Evolutionary conservation across 1,284 basidiomycete species (phyloP), one percentile per base, ranked within the genome.

Genomic region (Takashimella koratensis): DNA sequence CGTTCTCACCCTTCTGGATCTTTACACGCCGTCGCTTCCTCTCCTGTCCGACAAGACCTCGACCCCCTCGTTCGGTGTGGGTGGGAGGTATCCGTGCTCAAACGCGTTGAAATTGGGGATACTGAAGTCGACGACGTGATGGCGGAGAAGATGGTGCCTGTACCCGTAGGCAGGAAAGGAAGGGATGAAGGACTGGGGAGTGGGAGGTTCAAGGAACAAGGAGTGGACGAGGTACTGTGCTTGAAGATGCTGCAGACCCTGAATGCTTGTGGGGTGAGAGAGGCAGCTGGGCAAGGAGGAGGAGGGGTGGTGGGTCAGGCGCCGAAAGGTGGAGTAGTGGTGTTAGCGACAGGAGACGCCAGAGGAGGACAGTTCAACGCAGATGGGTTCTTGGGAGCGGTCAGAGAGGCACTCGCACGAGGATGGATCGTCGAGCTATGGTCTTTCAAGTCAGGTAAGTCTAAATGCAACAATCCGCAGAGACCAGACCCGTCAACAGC

Each of bases 291-390:
- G 47, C 43, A 5, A 45, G 13, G 26, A 36, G 41, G n/a, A 49
- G 56, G 44, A 24, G 42, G 19, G 4, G 44, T 36, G 19, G 25
- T n/a, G 26, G 83, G 86, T 4, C 79, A 81, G 6, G 83, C 82
- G 1, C 82, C 83, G 26, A 53, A 52, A 3, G 66, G 78, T 10
- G 82, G 83, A 4, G 90, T 88, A 20, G 87, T 93, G 62, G 85
- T 93, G 39, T 82, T 94, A 30, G 90, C 88, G 1, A 93, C 91
- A 0, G 90, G 90, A 3, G 90, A 94, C 70, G 90, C 89, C 20
- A 88, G 89, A 65, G 85, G 86, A 11, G 87, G 88, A 2, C 86
- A 93, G 69, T 93, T 91, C 69, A 91, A 85, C 70, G 86, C 88
- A 57, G 86, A 90, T 64, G 90, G 90, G 3, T 94, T 93, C 74